Evolutionary conservation across 495 filamentous ascomycete genomes (phyloP).

Genomic region (Lepraria neglecta): DNA sequence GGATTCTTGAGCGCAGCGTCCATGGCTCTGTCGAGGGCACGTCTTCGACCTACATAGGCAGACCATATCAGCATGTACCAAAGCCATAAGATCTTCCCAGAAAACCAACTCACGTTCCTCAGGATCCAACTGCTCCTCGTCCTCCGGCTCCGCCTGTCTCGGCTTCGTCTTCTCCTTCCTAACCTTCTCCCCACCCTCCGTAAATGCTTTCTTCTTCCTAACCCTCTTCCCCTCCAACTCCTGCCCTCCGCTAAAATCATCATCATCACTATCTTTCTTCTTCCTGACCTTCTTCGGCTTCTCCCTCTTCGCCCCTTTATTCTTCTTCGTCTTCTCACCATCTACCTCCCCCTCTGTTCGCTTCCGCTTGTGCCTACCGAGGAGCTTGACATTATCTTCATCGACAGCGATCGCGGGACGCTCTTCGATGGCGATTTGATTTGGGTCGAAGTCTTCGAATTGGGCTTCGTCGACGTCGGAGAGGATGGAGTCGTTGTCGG

Average conservation of each 20-base stretch:
- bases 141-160: conserved; percentile 47
- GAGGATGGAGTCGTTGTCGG: conserved; percentile 76
- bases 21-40: conserved; percentile 78
- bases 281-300: conserved; percentile 62
- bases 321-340: conserved; percentile 54
- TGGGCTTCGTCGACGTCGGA: conserved; percentile 94
- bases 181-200: conserved; percentile 37
- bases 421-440: conserved; percentile 68
- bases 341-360: conserved; percentile 53
- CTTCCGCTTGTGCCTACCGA: conserved; percentile 76
- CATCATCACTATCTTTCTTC: conserved; percentile 48
- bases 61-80: conserved; percentile 36
- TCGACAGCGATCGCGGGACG: conserved; percentile 74
- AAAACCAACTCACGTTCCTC: conserved; percentile 42
- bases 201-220: conserved; percentile 39
- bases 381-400: conserved; percentile 72
- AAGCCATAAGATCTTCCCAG: background rate
- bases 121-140: conserved; percentile 57
- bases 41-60: conserved; percentile 58
- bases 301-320: conserved; percentile 68
- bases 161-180: conserved; percentile 41
- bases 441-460: conserved; percentile 85
- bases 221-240: conserved; percentile 49
- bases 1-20: conserved; percentile 79
- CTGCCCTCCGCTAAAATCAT: conserved; percentile 51